Base-by-base conservation (phyloP, 805 yeast genomes). In the Ogataea wickerhamii region DNA sequence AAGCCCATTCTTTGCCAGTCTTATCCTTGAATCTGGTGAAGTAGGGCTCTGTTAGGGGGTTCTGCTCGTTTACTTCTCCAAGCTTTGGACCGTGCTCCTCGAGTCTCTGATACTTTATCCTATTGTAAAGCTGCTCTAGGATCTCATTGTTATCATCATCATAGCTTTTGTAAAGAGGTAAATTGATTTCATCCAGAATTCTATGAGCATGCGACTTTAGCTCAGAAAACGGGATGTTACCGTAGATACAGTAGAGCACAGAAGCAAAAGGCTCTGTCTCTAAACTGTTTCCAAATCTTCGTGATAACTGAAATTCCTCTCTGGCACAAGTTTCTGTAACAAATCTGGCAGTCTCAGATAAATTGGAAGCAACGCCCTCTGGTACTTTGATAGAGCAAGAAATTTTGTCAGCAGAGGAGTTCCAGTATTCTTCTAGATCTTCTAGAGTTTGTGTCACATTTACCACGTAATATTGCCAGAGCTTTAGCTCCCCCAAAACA, bases 381-480 rank as follows among this genome's bases (percentile, higher is more conserved):
- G 83, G 79, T 10, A 80, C 63, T 1, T 67, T 59, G 8, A 76
- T 61, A 11, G 43, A 25, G 5, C 48, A 37, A 6, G 48, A 21
- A 2, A 38, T 18, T 10, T 40, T 36, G 12, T 32, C 32, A 5
- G 24, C 20, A 6, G 41, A 18, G 2, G 40, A 20, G 5, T 51
- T 45, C 72, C 76, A 76, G 16, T 49, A 41, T 0, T 53, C 37
- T 41, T 65, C 60, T 8, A 81, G 48, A 4, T 63, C 61, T 1
- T 53, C 51, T 12, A 79, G 50, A 8, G 72, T 68, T 3, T 50
- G 51, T 5, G 53, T 46, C 28, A 77, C 80, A 56, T 87, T 73
- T 24, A 88, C 67, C 4, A 82, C 89, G 57, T 89, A 93, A 59
- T 63, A 91, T 60, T 91, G 88, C 98, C 98, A 91, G 38, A 91